Percentiles rank a stretch among this genome's conserved stretches.
phyloP scores from a whole-genome alignment of 2,329 filamentous ascomycete genomes.

The Fusarium sp. region DNA sequence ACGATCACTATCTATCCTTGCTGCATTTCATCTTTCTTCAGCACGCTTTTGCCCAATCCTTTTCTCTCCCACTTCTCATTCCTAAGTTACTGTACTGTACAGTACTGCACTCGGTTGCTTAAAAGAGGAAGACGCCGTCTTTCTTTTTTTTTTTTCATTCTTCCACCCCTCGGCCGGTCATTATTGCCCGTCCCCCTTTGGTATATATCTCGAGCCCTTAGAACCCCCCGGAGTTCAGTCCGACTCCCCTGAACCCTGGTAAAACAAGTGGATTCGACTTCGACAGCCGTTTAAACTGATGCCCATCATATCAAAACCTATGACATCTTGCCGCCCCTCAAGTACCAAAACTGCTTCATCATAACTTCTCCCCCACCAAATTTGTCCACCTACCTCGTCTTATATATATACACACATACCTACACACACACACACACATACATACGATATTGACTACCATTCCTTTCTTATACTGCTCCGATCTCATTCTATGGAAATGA shows the following conservation, averaged over 20 bases:
- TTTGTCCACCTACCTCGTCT: neutral
- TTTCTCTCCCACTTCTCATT: neutral
- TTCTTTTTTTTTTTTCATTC: slow-evolving; percentile 5
- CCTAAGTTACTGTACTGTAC: neutral
- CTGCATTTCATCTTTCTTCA: slow-evolving; percentile 29
- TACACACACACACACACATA: neutral
- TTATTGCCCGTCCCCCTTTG: neutral
- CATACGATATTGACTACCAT: neutral
- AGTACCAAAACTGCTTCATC: slow-evolving; percentile 22
- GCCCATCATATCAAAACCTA: slow-evolving; percentile 17
- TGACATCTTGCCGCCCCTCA: slow-evolving; percentile 29
- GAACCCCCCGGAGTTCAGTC: slow-evolving; percentile 1
- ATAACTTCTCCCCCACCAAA: slow-evolving; percentile 18
- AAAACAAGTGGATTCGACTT: slow-evolving; percentile 30
- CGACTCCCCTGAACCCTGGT: slow-evolving; percentile 28
- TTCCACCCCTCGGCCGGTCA: slow-evolving; percentile 16
- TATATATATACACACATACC: slow-evolving; percentile 1
- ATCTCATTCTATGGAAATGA: slow-evolving; percentile 19
- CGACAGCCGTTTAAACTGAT: slow-evolving; percentile 28
- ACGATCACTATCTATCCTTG: slow-evolving; percentile 41
- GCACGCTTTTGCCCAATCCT: neutral
- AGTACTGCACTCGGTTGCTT: neutral
- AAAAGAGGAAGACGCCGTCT: slow-evolving; percentile 12
- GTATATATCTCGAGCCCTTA: neutral
- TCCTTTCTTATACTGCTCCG: neutral